Percentiles rank a stretch among this genome's conserved stretches.
Evolutionary conservation across 257 asterid species (phyloP).

Genomic region (Cruciata laevipes): DNA sequence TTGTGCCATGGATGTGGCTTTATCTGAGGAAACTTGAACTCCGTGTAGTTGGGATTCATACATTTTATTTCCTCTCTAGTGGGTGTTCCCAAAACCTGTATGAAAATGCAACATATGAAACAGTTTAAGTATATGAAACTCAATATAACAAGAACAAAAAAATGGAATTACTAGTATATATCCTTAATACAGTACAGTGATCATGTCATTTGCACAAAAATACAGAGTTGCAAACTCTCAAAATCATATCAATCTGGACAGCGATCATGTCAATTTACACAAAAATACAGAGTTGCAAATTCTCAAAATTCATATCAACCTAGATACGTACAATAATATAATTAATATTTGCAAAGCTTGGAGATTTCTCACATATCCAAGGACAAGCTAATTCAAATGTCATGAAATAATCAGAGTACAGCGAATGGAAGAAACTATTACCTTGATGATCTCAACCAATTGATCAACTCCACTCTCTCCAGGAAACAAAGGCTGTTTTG

Average conservation of each 20-base stretch:
- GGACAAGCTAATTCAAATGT: not conserved
- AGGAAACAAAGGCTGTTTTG: constrained; percentile 85
- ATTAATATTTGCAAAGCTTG: not conserved
- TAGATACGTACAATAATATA: too few species aligned
- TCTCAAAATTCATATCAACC: not conserved
- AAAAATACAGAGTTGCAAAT: not conserved
- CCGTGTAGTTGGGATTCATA: constrained; percentile 93
- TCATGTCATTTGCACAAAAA: not conserved
- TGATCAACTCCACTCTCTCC: constrained; percentile 99
- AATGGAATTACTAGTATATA: not conserved
- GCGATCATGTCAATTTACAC: not conserved
- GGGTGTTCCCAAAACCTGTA: constrained; percentile 96
- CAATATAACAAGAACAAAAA: not conserved
- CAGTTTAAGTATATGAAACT: not conserved
- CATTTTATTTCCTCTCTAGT: constrained; percentile 96
- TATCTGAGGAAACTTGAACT: constrained; percentile 93
- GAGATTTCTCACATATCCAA: not conserved
- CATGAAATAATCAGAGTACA: not conserved
- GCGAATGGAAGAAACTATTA: constrained; percentile 16
- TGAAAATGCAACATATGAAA: constrained; percentile 19
- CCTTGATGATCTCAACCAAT: constrained; percentile 95
- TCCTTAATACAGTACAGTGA: not conserved
- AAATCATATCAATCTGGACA: not conserved
- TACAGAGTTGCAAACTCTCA: not conserved
- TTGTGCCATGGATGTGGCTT: constrained; percentile 99